Percentiles rank a stretch among this genome's conserved stretches.
Evolutionary conservation across 2,329 filamentous ascomycete genomes (phyloP).

Genomic region (Stromatinia cepivora): DNA sequence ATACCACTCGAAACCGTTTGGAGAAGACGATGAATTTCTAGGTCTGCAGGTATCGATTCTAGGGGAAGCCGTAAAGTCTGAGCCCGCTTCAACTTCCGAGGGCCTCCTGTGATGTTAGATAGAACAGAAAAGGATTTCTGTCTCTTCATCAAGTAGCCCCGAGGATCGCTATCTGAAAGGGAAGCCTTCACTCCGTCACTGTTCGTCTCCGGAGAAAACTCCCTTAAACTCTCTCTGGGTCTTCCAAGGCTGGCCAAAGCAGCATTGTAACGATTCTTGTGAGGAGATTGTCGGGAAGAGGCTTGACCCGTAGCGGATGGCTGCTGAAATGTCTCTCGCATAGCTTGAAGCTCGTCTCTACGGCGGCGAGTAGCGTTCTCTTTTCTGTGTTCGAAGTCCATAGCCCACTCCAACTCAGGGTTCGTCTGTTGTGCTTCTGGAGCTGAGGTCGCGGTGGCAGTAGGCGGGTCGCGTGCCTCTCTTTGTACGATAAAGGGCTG

Average conservation of each 20-base stretch:
- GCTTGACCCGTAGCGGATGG: neutral
- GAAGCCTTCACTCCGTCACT: slow-evolving; percentile 27
- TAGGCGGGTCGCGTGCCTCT: neutral
- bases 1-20: slow-evolving; percentile 26
- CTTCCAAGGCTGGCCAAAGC: slow-evolving; percentile 33
- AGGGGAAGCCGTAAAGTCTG: slow-evolving; percentile 38
- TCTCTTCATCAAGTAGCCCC: slow-evolving; percentile 39
- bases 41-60: slow-evolving; percentile 34
- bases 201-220: slow-evolving; percentile 6
- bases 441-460: neutral
- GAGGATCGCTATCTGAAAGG: slow-evolving; percentile 38
- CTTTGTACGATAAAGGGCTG: slow-evolving; percentile 18
- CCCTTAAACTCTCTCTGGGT: neutral
- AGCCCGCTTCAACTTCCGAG: slow-evolving; percentile 30
- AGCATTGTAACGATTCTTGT: slow-evolving; percentile 39
- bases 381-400: slow-evolving; percentile 41
- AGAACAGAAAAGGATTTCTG: slow-evolving; percentile 32
- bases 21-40: slow-evolving; percentile 31
- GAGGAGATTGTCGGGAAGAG: slow-evolving; percentile 31
- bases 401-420: slow-evolving; percentile 37
- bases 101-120: slow-evolving; percentile 23
- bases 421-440: slow-evolving; percentile 22
- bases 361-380: slow-evolving; percentile 36
- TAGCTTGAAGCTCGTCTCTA: slow-evolving; percentile 33
- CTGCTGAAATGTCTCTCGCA: slow-evolving; percentile 20